Evolutionary conservation across 129 eudicot species (phyloP), one percentile per base, ranked within the genome.

Genomic region (Saposhnikovia divaricata): DNA sequence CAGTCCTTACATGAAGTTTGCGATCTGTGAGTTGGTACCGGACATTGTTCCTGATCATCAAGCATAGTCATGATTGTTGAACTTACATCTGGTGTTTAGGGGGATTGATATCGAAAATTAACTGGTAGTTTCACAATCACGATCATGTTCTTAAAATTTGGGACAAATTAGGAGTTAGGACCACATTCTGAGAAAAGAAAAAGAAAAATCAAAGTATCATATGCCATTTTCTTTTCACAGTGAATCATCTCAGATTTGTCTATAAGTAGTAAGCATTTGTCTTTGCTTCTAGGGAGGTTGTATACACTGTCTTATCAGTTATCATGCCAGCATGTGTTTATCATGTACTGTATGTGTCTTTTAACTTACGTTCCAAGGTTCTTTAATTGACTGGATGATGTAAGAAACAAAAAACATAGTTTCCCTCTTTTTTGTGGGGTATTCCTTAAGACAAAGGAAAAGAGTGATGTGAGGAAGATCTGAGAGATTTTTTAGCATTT

Each of bases 151-250:
- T 23, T 57, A 57, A 21, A 23, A 6, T 57, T 57, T 6, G 0
- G 66, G 23, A 57, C 28, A 57, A 2, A 9, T 57, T 23, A 59
- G 34, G 34, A 31, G 2, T 34, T 34, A 34, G 68, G 14, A 59
- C 34, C 68, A 59, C 15, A 8, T 59, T 59, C 5, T 59, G 15
- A 59, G 68, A 59, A 50, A 59, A n/a, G 68, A 59, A 59, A 59
- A 59, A 59, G 68, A 59, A n/a, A 59, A 59, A 59, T n/a, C 68
- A 59, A 59, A 59, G 68, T 59, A 59, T n/a, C 68, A 59, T 2
- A 23, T 23, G 13, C 65, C 28, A 57, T 23, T 57, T 57, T 57
- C 66, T 57, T 23, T 57, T 7, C 9, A 57, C 28, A 57, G 66
- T 23, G 31, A 2, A 57, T 57, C 66, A 55, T n/a, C 4, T 23